These are phyloP conservation scores for Abelmoschus esculentus DNA, from an alignment of 345 rosid genomes.

Conservation along the genomic window DNA sequence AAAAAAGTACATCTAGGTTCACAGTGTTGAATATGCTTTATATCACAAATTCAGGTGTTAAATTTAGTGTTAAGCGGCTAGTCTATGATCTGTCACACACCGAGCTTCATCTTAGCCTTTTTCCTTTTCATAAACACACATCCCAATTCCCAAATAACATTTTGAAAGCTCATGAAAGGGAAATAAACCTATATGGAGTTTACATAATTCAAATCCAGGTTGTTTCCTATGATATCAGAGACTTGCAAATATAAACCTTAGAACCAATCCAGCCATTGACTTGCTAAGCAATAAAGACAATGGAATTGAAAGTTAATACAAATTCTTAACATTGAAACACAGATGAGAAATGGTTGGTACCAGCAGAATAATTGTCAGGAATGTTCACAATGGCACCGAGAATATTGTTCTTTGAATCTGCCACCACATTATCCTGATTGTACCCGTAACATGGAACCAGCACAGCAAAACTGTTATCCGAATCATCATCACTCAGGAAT, in stretches of 20 bases:
- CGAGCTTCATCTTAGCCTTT: neutral
- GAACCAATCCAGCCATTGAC: neutral
- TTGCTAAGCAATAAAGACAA: neutral
- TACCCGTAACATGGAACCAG: constrained; percentile 63
- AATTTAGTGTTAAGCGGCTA: neutral
- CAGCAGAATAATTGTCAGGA: constrained; percentile 35
- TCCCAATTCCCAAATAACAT: neutral
- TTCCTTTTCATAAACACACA: neutral
- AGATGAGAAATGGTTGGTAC: constrained; percentile 24
- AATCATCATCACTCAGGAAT: constrained; percentile 53
- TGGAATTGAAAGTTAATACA: neutral
- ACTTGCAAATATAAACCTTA: neutral
- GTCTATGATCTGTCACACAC: neutral
- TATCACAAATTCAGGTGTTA: neutral
- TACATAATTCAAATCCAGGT: neutral
- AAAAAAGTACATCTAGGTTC: neutral
- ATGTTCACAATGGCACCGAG: constrained; percentile 39
- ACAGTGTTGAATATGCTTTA: neutral
- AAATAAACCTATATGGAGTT: neutral
- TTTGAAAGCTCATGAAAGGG: neutral
- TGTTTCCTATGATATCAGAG: neutral
- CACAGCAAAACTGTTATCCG: constrained; percentile 57
- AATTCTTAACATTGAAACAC: neutral
- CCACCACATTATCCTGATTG: constrained; percentile 25
- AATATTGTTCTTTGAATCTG: constrained; percentile 24